Evolutionary conservation across 805 yeast genomes (phyloP), one percentile per base, ranked within the genome.

Genomic region (Myxozyma sirexii): DNA sequence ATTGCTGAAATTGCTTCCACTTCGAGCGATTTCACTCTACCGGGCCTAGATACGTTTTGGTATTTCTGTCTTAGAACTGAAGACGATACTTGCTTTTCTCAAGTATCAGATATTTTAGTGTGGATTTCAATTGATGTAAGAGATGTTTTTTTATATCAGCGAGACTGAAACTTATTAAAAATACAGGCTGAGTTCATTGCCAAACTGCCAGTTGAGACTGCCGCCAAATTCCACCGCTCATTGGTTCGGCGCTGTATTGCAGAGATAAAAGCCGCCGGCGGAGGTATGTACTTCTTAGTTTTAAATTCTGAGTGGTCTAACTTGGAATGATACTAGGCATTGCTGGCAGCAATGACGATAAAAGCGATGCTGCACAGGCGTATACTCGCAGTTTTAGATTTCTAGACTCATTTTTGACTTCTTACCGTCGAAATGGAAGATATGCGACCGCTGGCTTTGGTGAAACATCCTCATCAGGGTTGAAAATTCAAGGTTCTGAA

Each of bases 1-100:
- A 7, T 37, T 17, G 33, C 38, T 5, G 54, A 15, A 7, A 29
- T 12, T 7, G 13, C 41, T 6, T 13, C 24, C 15, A 35, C 35
- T 15, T 21, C 17, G n/a, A 33, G 47, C n/a, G 33, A 48, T 46
- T 45, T 26, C 17, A 6, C 39, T 4, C 27, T 53, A 12, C 56
- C 56, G 7, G 60, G 57, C 13, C 54, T 60, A n/a, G 48, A 47
- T 29, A 57, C 56, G 10, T 41, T 60, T 7, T 57, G 62, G 64
- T 13, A 49, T 41, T 39, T 60, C 27, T 57, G 47, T 41, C 37
- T 53, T 13, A 47, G 48, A 8, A 49, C 62, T 4, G 39, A 45
- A 2, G 43, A 43, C 13, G 57, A 57, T 19, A 4, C 17, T 17
- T 31, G 54, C 17, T 29, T 33, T 17, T 17, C 52, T 10, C 27